phyloP scores from a whole-genome alignment of 73 alveolate genomes.

The Vitrella brassicaformis region DNA sequence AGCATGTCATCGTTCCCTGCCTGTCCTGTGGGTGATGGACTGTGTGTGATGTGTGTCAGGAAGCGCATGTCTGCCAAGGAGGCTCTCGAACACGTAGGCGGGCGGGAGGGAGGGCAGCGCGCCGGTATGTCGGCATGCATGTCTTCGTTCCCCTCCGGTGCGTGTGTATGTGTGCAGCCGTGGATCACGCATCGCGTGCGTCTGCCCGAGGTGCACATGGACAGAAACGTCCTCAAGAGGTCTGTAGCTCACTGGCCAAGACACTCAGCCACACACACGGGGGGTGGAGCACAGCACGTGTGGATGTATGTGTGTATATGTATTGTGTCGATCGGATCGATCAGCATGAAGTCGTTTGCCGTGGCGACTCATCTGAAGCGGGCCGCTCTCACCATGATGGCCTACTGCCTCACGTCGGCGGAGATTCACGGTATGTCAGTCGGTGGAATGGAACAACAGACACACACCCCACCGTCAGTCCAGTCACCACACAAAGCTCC shows the following conservation, averaged over 20 bases:
- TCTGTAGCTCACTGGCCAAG: too few species aligned
- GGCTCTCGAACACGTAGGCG: slow-evolving; percentile 51
- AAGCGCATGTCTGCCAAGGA: slow-evolving; percentile 41
- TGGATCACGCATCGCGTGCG: not conserved
- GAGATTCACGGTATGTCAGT: not conserved
- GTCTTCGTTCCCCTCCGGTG: not conserved
- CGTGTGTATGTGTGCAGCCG: not conserved
- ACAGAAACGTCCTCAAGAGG: not conserved
- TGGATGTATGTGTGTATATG: too few species aligned
- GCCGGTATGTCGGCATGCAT: not conserved
- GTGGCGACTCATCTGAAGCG: slow-evolving; percentile 14
- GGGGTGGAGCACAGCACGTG: too few species aligned
- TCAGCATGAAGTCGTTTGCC: slow-evolving; percentile 17
- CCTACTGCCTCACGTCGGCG: slow-evolving; percentile 11
- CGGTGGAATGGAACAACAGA: too few species aligned
- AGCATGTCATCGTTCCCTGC: not conserved
- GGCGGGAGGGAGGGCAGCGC: slow-evolving; percentile 4
- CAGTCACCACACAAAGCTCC: too few species aligned
- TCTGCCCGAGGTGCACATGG: not conserved
- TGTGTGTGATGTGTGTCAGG: slow-evolving; percentile 5
- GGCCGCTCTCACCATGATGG: slow-evolving; percentile 14
- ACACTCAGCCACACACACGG: too few species aligned
- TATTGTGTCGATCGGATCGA: too few species aligned
- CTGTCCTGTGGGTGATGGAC: not conserved
- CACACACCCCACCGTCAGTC: too few species aligned